phyloP scores from a whole-genome alignment of 306 rosid genomes.

The Gynostemma pentaphyllum region DNA sequence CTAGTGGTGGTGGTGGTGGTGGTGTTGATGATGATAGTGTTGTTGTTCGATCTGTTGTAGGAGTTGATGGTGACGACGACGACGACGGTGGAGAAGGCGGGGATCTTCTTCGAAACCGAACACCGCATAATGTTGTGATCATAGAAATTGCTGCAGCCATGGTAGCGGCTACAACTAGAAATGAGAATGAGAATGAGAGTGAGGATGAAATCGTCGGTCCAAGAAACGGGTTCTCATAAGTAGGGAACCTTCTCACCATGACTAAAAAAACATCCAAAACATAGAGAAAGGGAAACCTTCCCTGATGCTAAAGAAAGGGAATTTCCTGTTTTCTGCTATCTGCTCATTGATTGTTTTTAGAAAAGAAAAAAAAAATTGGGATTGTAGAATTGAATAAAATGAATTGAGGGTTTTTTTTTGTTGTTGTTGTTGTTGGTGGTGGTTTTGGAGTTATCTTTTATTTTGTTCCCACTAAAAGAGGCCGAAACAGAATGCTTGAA shows the following conservation, averaged over 20 bases:
- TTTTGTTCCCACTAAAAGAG: neutral
- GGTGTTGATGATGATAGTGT: neutral
- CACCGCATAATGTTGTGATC: conserved; percentile 39
- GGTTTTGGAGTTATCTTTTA: neutral
- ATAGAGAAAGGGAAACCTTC: conserved; percentile 2
- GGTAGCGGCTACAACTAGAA: conserved; percentile 23
- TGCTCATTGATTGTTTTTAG: neutral
- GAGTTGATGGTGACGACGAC: neutral
- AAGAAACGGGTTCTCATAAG: conserved; percentile 22
- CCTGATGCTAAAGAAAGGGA: neutral
- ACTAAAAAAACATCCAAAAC: conserved; percentile 12
- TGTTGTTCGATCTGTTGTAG: neutral
- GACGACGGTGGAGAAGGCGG: conserved; percentile 1
- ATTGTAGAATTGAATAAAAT: too few species aligned
- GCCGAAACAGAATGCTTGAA: conserved; percentile 39
- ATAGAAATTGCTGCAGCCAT: conserved; percentile 48
- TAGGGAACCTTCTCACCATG: conserved; percentile 61
- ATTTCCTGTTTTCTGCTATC: neutral
- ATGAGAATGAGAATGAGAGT: too few species aligned
- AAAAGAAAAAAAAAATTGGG: neutral
- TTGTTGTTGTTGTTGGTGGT: too few species aligned
- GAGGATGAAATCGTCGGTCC: conserved; percentile 34
- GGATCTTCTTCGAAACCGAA: conserved; percentile 18
- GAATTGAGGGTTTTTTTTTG: too few species aligned
- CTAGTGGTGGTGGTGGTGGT: neutral